Conservation (phyloP, 768 basidiomycete species). For the Pholiota conissans region DNA sequence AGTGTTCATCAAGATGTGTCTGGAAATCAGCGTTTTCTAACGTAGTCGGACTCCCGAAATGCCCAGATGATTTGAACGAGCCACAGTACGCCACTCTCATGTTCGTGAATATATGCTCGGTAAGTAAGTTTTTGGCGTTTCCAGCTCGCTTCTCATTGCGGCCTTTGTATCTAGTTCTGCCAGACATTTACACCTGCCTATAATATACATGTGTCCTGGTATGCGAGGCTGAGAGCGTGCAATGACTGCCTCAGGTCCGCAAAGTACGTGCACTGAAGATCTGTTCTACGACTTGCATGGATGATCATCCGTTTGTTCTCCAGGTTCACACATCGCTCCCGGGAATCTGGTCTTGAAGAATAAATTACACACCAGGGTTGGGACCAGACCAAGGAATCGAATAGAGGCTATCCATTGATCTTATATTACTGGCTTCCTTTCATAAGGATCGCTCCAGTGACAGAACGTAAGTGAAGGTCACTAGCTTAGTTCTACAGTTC, state of each 20-base stretch:
- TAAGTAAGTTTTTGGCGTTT: conserved; percentile 1
- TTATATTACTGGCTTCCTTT: neutral
- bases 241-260: neutral
- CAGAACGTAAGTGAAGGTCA: neutral
- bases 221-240: neutral
- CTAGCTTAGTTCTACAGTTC: neutral
- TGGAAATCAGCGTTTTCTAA: neutral
- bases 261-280: neutral
- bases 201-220: neutral
- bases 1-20: neutral
- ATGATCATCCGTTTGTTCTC: neutral
- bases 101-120: conserved; percentile 7
- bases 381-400: conserved; percentile 6
- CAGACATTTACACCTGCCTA: neutral
- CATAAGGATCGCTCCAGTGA: neutral
- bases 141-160: neutral
- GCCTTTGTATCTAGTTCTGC: neutral
- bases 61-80: conserved; percentile 11
- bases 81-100: conserved; percentile 6
- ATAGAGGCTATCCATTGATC: neutral
- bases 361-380: no score
- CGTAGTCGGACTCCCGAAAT: conserved; percentile 3
- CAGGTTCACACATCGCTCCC: no score
- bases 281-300: neutral
- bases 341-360: no score